Evolutionary conservation across 2,329 filamentous ascomycete genomes (phyloP), one percentile per base, ranked within the genome.

Genomic region (Endocalyx cinctus): DNA sequence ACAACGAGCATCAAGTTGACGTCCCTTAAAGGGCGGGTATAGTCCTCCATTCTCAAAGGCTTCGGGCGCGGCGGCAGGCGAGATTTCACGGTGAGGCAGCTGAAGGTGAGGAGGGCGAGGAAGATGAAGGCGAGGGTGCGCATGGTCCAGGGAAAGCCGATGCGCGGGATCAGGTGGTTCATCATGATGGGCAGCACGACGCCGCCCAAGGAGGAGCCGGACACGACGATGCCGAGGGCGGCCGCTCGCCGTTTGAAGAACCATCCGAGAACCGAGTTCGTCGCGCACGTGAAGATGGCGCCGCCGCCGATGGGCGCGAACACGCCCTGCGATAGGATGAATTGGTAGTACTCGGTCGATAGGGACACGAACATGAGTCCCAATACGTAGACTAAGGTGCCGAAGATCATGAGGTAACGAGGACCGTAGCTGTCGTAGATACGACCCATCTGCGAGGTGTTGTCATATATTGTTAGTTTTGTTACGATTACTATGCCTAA

Each of bases 331-430:
- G 60, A 50, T 5, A 65, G 56, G 38, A 66, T 45, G 45, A 64
- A 54, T 45, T 66, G 62, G 46, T 62, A 65, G 51, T 60, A 65
- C 41, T 60, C 23, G 25, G 47, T 50, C 8, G 49, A 51, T 13
- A 81, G 58, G 23, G 67, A 72, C 2, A 71, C 67, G 71, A 80
- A 76, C 74, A 82, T 80, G 8, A 81, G 50, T 5, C 72, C 70
- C 34, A 81, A 70, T 18, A 77, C 58, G 46, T 76, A 70, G 29
- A 74, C 47, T 25, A 77, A 50, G 2, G 68, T 69, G 29, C 76
- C 76, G 25, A 59, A 40, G 8, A 72, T 27, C 2, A 80, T 55
- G 4, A 83, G 59, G 38, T 62, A 45, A 2, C 34, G 65, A 1
- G 78, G 74, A 0, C 80, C 79, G 45, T 75, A 73, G 41, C 64